Base-by-base conservation (phyloP, 768 basidiomycete species). In the Leccinum ochraceum region DNA sequence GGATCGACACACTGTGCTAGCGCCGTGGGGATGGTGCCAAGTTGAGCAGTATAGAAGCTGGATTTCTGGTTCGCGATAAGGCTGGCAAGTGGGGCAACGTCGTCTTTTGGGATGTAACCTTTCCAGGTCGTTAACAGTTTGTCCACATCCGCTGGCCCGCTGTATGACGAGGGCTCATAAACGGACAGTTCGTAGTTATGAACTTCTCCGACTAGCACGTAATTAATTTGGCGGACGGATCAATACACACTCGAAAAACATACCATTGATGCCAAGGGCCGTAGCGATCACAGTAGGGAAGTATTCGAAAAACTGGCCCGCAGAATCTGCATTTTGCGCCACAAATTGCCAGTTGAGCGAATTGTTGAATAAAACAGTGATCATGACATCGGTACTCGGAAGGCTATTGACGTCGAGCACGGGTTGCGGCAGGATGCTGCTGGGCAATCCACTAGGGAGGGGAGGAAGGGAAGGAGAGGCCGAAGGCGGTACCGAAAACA, bases 241-340 rank as follows among this genome's bases (percentile, higher is more conserved):
- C 65, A 53, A 14, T 48, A 37, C 44, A 9, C 17, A 24, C 14
- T 13, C 14, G 53, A 59, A 39, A 39, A 22, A 75, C 82, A 39
- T 67, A 83, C 79, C 30, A 57, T 59, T n/a, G 20, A 86, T 73
- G 26, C 65, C 66, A 28, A 89, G 77, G 3, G 86, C 79, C 3
- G 69, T 67, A 30, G 77, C 62, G 56, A 89, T 65, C 58, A 87
- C 70, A 0, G 68, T 28, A 1, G 93, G 92, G 57, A 88, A 76
- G 67, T 80, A 88, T 13, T 82, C 84, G 68, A 98, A 91, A 48
- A 98, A 80, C 76, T 98, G 92, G 53, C 81, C 87, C 3, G 84
- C 79, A 1, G 90, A 82, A 57, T 87, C 78, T 8, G 74, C 60
- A 60, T 78, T 85, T 14, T 64, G 63, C 44, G 86, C 83, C 4